phyloP scores from a whole-genome alignment of 2,329 filamentous ascomycete genomes.

The Grosmannia penicillata region DNA sequence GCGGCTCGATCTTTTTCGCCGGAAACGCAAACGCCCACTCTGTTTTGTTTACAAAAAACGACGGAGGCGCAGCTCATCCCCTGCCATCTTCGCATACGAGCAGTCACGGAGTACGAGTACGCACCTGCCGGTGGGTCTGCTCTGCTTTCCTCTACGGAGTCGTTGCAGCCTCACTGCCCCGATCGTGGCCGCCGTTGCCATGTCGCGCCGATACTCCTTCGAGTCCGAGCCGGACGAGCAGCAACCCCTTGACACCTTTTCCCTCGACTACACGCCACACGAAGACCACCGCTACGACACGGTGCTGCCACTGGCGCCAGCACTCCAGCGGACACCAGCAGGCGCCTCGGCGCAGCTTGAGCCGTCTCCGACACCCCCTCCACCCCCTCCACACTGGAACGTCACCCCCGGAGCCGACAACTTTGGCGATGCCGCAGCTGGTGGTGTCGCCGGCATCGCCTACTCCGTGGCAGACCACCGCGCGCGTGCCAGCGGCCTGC shows the following conservation, averaged over 20 bases:
- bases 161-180: too few relatives aligned
- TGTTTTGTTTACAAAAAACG: too few relatives aligned
- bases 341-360: not conserved
- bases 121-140: too few relatives aligned
- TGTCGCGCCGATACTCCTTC: slow-evolving; percentile 11
- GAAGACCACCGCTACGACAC: not conserved
- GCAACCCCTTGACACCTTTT: slow-evolving; percentile 9
- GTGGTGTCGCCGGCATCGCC: slow-evolving; percentile 54
- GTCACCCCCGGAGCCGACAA: slow-evolving; percentile 53
- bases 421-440: slow-evolving; percentile 44
- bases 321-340: too few relatives aligned
- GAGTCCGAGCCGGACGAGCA: slow-evolving; percentile 12
- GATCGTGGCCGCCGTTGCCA: too few relatives aligned
- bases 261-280: not conserved
- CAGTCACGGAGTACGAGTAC: too few relatives aligned
- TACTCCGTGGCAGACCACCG: slow-evolving; percentile 50
- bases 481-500: slow-evolving; percentile 48
- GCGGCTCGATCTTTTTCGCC: too few relatives aligned
- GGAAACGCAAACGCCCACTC: too few relatives aligned
- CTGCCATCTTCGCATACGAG: too few relatives aligned
- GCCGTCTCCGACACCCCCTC: not conserved
- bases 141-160: too few relatives aligned
- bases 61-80: too few relatives aligned
- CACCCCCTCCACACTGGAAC: not conserved
- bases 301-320: not conserved